phyloP scores from a whole-genome alignment of 2,329 filamentous ascomycete genomes.

The Paraphaeosphaeria sporulosa region DNA sequence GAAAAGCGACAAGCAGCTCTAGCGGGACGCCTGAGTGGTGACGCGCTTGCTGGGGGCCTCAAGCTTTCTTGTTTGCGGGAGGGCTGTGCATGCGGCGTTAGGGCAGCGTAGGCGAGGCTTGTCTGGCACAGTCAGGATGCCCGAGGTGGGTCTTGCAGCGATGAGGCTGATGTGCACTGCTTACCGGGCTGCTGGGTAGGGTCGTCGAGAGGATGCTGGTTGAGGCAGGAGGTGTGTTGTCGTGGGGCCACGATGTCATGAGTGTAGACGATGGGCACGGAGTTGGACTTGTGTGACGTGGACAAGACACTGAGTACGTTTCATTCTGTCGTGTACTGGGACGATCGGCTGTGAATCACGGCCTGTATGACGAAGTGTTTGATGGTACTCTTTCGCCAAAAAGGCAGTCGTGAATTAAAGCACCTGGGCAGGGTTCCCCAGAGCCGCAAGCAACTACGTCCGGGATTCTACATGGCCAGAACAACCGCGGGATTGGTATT shows the following conservation, averaged over 20 bases:
- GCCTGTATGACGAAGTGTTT: slow-evolving; percentile 8
- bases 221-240: too few species aligned
- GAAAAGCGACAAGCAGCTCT: slow-evolving; percentile 1
- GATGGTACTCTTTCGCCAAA: background rate
- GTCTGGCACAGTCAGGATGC: slow-evolving; percentile 6
- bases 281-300: slow-evolving; percentile 2
- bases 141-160: background rate
- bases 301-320: background rate
- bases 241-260: slow-evolving; percentile 10
- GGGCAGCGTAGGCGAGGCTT: slow-evolving; percentile 4
- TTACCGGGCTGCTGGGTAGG: too few species aligned
- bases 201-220: too few species aligned
- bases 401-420: background rate
- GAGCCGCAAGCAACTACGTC: background rate
- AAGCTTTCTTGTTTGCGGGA: slow-evolving; percentile 1
- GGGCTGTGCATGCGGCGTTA: slow-evolving; percentile 12
- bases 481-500: background rate
- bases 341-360: slow-evolving; percentile 13
- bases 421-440: background rate
- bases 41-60: slow-evolving; percentile 1
- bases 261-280: background rate
- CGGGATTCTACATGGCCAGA: background rate
- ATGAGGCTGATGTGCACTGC: background rate
- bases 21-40: slow-evolving; percentile 9
- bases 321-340: background rate